A percentile compares a stretch with the other conserved stretches of the same genome.
phyloP scores from a whole-genome alignment of 129 eudicot genomes.

The Flaveria brownii region DNA sequence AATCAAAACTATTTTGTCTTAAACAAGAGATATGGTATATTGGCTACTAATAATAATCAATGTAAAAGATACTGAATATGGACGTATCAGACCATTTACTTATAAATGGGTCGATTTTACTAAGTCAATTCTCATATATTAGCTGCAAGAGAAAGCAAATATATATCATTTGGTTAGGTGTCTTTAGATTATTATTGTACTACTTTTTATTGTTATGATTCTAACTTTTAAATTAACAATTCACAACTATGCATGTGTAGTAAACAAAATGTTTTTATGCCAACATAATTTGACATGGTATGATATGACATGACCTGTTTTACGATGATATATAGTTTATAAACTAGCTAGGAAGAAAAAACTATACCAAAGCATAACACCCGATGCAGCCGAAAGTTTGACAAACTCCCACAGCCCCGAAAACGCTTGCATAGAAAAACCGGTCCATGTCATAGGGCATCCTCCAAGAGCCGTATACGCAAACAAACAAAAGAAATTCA shows the following conservation, averaged over 20 bases:
- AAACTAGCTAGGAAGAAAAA: neutral
- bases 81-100: neutral
- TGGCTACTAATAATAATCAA: no score
- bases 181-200: neutral
- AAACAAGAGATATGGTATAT: no score
- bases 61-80: neutral
- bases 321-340: neutral
- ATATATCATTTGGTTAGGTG: neutral
- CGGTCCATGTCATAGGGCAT: conserved; percentile 80
- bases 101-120: neutral
- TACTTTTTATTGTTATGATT: neutral
- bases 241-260: neutral
- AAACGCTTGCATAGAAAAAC: conserved; percentile 77
- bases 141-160: neutral
- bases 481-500: conserved; percentile 49
- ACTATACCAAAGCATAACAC: conserved; percentile 86
- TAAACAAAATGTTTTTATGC: neutral
- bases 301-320: neutral
- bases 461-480: conserved; percentile 57
- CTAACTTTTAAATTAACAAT: neutral
- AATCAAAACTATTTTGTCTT: no score
- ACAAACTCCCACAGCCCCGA: conserved; percentile 79
- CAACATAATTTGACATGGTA: neutral
- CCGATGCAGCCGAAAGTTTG: conserved; percentile 78
- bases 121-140: no score